These are phyloP conservation scores for Pistacia atlantica DNA, from an alignment of 345 rosid genomes.

Conservation along the genomic window DNA sequence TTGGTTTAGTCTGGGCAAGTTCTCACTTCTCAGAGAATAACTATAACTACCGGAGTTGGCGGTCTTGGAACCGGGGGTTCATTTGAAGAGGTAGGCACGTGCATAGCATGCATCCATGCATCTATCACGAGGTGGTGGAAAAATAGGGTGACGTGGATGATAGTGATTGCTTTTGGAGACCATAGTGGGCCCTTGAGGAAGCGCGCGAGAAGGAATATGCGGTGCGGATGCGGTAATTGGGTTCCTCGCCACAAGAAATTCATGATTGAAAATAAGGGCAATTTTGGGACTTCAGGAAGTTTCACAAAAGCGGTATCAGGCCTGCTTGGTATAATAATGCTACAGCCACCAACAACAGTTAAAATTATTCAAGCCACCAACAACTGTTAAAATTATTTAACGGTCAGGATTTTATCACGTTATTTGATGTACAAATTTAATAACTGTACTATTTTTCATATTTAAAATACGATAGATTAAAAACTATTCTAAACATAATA, in stretches of 20 bases:
- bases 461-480: too few relatives aligned
- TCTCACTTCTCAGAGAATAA: not conserved
- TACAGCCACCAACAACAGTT: too few relatives aligned
- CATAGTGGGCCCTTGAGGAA: not conserved
- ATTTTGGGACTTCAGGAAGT: not conserved
- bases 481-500: too few relatives aligned
- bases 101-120: not conserved
- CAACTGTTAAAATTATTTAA: too few relatives aligned
- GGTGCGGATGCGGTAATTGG: not conserved
- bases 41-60: not conserved
- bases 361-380: too few relatives aligned
- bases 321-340: too few relatives aligned
- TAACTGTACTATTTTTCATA: too few relatives aligned
- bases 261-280: not conserved
- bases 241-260: not conserved
- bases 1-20: too few relatives aligned
- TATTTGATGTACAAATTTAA: too few relatives aligned
- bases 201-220: not conserved
- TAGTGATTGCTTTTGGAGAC: slow-evolving; percentile 9
- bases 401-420: too few relatives aligned
- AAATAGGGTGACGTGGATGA: slow-evolving; percentile 14
- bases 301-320: too few relatives aligned
- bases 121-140: not conserved
- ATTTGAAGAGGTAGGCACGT: not conserved
- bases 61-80: not conserved